Base-by-base conservation (phyloP, 176 grass and related monocot genomes). In the Pontederia paniculata region DNA sequence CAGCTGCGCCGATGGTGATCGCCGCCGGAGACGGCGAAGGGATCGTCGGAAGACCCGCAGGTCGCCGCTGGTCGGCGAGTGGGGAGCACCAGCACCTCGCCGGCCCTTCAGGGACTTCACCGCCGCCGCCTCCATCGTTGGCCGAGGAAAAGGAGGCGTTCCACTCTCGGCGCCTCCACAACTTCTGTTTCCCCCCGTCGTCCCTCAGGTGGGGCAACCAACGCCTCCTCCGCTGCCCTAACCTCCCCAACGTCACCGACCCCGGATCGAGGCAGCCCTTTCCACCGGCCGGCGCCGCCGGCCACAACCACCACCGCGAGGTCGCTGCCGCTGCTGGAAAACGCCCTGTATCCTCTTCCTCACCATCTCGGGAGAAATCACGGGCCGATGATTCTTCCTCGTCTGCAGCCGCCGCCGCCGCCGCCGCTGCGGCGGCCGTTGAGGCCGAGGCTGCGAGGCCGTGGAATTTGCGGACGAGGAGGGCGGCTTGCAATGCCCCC, bases 381-480 rank as follows among this genome's bases (percentile, higher is more conserved):
- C 28, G 28, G 28, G 7, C 28, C 28, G 28, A 37, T 37, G 28
- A 37, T 37, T 37, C 28, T 6, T 37, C 28, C 28, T 37, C 28
- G 7, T 37, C 28, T 37, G 28, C 28, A 2, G 17, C 7, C 11
- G 19, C 17, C 43, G 0, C 43, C 19, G 44, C 43, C 19, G 25
- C 28, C 0, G 56, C 7, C 8, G 9, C 60, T 14, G 10, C 3
- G 17, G 11, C 58, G 19, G 60, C 12, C 44, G 60, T 47, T 63
- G 44, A 63, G 18, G 47, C 9, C 15, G 42, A 47, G 1, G 8
- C 67, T 5, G 67, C 43, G 12, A 45, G 67, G 19, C 52, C 54
- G 13, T 70, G 42, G 67, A 70, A 58, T 44, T 45, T 58, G 67
- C 45, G 67, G 21, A 70, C 21, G 54, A 70, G 67, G 54, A 58